phyloP scores from a whole-genome alignment of 257 asterid species.

The Przewalskia tangutica region DNA sequence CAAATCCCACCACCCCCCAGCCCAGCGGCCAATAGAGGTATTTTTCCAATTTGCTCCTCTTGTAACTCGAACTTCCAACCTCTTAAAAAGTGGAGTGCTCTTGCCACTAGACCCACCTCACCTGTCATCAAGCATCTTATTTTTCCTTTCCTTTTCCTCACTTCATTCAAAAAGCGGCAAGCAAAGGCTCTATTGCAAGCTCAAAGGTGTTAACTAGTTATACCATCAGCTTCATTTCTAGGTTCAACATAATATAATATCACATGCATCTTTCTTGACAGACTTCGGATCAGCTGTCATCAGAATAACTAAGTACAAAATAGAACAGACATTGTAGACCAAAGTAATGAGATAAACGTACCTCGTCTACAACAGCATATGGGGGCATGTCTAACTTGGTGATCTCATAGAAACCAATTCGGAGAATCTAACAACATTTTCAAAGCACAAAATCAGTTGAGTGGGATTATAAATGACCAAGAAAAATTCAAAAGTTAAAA shows the following conservation, averaged over 20 bases:
- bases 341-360: slow-evolving; percentile 8
- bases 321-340: neutral
- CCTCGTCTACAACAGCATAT: slow-evolving; percentile 96
- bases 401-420: slow-evolving; percentile 88
- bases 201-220: neutral
- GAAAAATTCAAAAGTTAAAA: neutral
- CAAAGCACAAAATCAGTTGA: slow-evolving; percentile 3
- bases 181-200: neutral
- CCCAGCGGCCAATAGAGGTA: neutral
- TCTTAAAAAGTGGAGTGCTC: neutral
- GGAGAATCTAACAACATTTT: slow-evolving; percentile 56
- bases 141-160: neutral
- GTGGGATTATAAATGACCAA: neutral
- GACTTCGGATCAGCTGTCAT: neutral
- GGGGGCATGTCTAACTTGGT: slow-evolving; percentile 86
- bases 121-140: neutral
- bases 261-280: neutral
- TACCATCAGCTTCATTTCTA: neutral
- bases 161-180: neutral
- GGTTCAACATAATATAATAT: neutral
- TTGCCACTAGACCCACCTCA: neutral
- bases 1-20: neutral
- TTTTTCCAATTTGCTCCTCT: neutral
- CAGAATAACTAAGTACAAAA: neutral
- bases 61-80: neutral